These are phyloP conservation scores for Neurospora terricola DNA, from an alignment of 495 filamentous ascomycete genomes.

Conservation along the genomic window DNA sequence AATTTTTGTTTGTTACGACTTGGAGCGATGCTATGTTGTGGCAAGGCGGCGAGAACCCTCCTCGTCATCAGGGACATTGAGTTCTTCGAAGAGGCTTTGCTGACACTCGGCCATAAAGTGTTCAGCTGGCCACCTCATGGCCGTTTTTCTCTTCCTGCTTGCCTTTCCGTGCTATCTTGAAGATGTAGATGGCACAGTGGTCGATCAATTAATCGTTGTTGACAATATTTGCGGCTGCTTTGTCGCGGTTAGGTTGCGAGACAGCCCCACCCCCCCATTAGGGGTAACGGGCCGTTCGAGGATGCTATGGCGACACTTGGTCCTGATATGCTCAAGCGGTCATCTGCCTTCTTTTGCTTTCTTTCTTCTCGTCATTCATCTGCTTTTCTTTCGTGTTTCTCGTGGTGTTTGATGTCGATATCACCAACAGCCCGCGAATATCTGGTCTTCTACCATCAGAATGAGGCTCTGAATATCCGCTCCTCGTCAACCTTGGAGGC, in stretches of 20 bases:
- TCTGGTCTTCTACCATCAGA: not conserved
- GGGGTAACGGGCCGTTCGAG: not conserved
- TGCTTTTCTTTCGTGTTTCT: not conserved
- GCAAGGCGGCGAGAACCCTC: too few relatives aligned
- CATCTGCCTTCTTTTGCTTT: not conserved
- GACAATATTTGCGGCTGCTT: not conserved
- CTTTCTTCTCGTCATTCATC: not conserved
- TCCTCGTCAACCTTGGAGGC: not conserved
- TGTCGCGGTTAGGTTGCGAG: not conserved
- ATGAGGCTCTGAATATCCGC: not conserved
- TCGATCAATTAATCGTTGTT: not conserved
- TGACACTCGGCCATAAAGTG: too few relatives aligned
- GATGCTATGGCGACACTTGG: not conserved
- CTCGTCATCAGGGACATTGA: too few relatives aligned
- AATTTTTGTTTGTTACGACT: too few relatives aligned
- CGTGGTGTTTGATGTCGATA: not conserved
- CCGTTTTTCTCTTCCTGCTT: too few relatives aligned
- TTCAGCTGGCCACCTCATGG: too few relatives aligned
- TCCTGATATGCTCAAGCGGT: not conserved
- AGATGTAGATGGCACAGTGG: not conserved
- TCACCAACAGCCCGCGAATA: not conserved
- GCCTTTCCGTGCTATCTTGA: too few relatives aligned
- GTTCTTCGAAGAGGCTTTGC: too few relatives aligned
- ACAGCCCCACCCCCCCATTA: not conserved
- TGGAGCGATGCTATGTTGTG: too few relatives aligned